phyloP scores from a whole-genome alignment of 345 rosid genomes.

The Eucalyptus polyanthemos region DNA sequence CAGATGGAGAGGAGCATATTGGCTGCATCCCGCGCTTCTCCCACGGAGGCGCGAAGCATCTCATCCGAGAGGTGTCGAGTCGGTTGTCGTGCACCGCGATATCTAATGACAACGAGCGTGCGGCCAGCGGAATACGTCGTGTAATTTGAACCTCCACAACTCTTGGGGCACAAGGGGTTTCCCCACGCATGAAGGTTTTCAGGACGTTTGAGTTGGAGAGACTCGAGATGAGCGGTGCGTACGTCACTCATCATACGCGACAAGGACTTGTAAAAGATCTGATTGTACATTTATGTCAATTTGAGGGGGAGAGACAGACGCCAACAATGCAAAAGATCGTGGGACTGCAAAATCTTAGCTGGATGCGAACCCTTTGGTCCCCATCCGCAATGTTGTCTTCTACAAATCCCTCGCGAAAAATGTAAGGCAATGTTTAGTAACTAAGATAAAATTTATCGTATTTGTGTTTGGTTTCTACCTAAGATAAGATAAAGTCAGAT shows the following conservation, averaged over 20 bases:
- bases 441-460: fast-evolving
- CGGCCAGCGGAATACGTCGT: neutral
- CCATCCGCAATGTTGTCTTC: neutral
- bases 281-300: neutral
- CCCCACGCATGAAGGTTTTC: neutral
- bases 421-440: fast-evolving
- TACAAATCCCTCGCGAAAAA: neutral
- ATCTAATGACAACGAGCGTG: neutral
- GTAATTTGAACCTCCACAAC: neutral
- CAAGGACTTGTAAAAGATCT: neutral
- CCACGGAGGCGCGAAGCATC: neutral
- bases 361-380: neutral
- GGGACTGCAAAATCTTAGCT: neutral
- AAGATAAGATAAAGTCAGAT: too few species aligned
- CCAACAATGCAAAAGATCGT: neutral
- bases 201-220: neutral
- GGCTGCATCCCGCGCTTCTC: neutral
- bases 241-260: neutral
- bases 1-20: neutral
- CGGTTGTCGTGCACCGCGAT: neutral
- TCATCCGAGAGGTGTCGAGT: neutral
- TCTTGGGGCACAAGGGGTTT: neutral
- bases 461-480: too few species aligned
- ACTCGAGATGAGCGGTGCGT: neutral
- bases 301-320: neutral